phyloP scores from a whole-genome alignment of 192 early-diverging fungal species.

The Coemansia sp. region DNA sequence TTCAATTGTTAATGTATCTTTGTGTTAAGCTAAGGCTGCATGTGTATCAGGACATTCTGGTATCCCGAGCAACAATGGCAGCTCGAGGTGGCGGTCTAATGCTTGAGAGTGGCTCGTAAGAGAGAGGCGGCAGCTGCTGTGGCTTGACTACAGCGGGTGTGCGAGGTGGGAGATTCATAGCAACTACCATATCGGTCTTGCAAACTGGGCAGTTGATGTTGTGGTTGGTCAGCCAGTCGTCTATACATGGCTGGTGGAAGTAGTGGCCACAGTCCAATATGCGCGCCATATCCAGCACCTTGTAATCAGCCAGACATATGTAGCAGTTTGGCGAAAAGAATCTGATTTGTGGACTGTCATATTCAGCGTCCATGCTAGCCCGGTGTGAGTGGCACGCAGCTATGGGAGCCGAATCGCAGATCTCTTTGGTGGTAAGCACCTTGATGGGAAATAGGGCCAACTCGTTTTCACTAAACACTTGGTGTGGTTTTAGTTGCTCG shows the following conservation, averaged over 20 bases:
- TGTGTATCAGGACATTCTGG: background rate
- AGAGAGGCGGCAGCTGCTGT: background rate
- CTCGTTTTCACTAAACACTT: conserved; percentile 12
- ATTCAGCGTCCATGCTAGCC: background rate
- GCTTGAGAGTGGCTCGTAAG: background rate
- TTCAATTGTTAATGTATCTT: background rate
- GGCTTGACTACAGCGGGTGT: background rate
- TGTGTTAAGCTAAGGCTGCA: background rate
- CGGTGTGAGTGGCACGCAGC: background rate
- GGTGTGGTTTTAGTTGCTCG: conserved; percentile 1
- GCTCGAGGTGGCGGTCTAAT: background rate
- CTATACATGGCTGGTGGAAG: conserved; percentile 62
- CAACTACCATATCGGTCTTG: conserved; percentile 20
- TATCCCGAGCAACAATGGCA: background rate
- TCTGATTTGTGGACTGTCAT: background rate
- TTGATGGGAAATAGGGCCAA: conserved; percentile 6
- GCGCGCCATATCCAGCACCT: conserved; percentile 1
- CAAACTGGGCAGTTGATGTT: conserved; percentile 21
- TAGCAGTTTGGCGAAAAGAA: conserved; percentile 21
- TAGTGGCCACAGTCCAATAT: conserved; percentile 53
- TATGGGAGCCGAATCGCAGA: background rate
- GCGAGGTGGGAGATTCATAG: conserved; percentile 11
- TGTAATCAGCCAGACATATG: conserved; percentile 16
- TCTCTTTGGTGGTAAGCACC: conserved; percentile 5
- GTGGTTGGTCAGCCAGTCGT: conserved; percentile 40